phyloP scores from a whole-genome alignment of 495 filamentous ascomycete genomes.

The Friedmanniomyces simplex region DNA sequence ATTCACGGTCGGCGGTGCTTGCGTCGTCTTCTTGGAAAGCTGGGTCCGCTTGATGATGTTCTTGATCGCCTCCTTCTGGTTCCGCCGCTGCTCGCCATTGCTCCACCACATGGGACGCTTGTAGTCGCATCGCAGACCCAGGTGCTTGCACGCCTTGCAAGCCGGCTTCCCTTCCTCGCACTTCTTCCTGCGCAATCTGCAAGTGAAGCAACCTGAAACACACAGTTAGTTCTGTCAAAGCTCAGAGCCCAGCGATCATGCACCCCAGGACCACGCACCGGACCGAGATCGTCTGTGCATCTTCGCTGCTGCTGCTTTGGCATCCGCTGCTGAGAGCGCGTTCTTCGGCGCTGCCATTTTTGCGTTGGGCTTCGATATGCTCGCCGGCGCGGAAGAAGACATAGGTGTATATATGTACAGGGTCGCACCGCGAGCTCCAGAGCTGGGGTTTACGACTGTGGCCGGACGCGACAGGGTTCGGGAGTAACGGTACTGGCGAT shows the following conservation, averaged over 20 bases:
- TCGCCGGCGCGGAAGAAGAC: conserved; percentile 19
- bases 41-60: conserved; percentile 95
- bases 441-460: conserved; percentile 7
- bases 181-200: conserved; percentile 90
- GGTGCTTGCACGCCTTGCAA: conserved; percentile 82
- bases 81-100: conserved; percentile 70
- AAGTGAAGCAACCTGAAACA: conserved; percentile 84
- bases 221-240: conserved; percentile 10
- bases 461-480: conserved; percentile 15
- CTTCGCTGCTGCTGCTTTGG: conserved; percentile 58
- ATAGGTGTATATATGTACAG: conserved; percentile 19
- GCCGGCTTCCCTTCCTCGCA: conserved; percentile 85
- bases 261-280: conserved; percentile 48
- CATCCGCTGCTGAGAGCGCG: conserved; percentile 17
- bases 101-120: conserved; percentile 96
- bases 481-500: conserved; percentile 21
- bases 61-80: conserved; percentile 92
- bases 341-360: conserved; percentile 35
- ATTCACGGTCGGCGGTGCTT: conserved; percentile 41
- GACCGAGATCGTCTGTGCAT: conserved; percentile 89
- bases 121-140: conserved; percentile 83
- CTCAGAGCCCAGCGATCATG: conserved; percentile 23
- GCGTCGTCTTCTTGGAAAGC: conserved; percentile 66
- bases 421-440: conserved; percentile 11
- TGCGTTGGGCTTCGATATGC: conserved; percentile 27